These are phyloP conservation scores for Helminthosporium solani DNA, from an alignment of 2,329 filamentous ascomycete species.

Conservation along the genomic window DNA sequence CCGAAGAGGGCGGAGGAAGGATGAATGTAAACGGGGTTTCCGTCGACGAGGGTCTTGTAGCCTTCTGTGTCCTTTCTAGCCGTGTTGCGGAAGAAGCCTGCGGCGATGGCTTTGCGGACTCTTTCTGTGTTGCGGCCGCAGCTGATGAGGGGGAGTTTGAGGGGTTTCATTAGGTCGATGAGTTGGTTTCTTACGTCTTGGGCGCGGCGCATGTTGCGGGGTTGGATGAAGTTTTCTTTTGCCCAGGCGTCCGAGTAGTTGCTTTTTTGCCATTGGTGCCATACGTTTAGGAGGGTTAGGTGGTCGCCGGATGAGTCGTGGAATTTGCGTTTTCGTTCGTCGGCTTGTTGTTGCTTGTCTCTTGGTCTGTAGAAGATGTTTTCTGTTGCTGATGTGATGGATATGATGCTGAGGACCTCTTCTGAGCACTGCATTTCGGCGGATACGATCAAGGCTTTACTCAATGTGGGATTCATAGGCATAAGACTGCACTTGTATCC, in stretches of 20 bases:
- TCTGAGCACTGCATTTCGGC: conserved; percentile 89
- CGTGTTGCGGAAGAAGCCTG: conserved; percentile 92
- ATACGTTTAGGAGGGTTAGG: conserved; percentile 91
- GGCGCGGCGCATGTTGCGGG: conserved; percentile 80
- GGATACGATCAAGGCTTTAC: conserved; percentile 85
- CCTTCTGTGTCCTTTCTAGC: conserved; percentile 96
- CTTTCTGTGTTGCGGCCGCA: conserved; percentile 86
- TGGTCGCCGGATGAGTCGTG: conserved; percentile 92
- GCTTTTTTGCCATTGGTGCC: conserved; percentile 91
- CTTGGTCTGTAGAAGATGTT: conserved; percentile 94
- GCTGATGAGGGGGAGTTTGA: conserved; percentile 77
- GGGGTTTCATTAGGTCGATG: conserved; percentile 88
- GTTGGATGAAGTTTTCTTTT: conserved; percentile 96
- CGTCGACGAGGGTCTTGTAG: conserved; percentile 95
- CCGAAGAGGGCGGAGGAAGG: conserved; percentile 89
- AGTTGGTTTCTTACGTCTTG: conserved; percentile 93
- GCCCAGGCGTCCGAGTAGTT: conserved; percentile 88
- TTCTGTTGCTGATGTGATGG: conserved; percentile 67
- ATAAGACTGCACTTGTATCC: conserved; percentile 98
- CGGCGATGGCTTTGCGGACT: conserved; percentile 85
- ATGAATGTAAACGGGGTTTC: conserved; percentile 92
- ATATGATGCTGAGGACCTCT: conserved; percentile 87
- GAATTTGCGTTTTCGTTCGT: conserved; percentile 97
- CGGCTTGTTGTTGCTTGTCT: conserved; percentile 93
- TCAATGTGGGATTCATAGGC: conserved; percentile 91